phyloP scores from a whole-genome alignment of 495 filamentous ascomycete species.

The Opeltia flavorubescens region DNA sequence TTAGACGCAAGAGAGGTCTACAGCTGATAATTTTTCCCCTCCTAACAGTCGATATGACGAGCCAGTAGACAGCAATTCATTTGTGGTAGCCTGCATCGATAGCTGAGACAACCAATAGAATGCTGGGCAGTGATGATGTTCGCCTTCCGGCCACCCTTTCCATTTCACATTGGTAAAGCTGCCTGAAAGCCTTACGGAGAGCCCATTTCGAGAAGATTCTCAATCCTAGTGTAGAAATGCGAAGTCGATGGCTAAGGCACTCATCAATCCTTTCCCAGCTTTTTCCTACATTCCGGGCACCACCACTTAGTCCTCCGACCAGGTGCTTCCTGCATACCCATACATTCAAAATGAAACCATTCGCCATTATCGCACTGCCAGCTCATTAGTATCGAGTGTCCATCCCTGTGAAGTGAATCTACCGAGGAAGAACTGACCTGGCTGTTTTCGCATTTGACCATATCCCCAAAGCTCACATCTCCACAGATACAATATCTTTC shows the following conservation, averaged over 20 bases:
- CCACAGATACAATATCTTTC: slow-evolving; percentile 83
- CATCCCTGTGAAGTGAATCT: slow-evolving; percentile 14
- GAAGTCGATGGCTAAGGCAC: neutral
- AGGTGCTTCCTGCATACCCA: slow-evolving; percentile 61
- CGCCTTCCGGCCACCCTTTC: too few relatives aligned
- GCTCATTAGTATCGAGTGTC: neutral
- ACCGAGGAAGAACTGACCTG: slow-evolving; percentile 50
- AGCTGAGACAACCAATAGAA: too few relatives aligned
- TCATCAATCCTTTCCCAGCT: slow-evolving; percentile 35
- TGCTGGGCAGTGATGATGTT: too few relatives aligned
- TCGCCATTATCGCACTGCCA: slow-evolving; percentile 25
- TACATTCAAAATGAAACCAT: slow-evolving; percentile 90
- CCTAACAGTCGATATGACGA: too few relatives aligned
- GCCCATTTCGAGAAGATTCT: too few relatives aligned
- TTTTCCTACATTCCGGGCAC: slow-evolving; percentile 68
- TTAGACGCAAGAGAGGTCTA: too few relatives aligned
- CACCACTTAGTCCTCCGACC: slow-evolving; percentile 82
- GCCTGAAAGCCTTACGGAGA: too few relatives aligned
- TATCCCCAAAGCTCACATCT: slow-evolving; percentile 80
- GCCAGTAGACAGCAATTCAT: too few relatives aligned
- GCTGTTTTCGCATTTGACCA: slow-evolving; percentile 88
- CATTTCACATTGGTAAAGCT: too few relatives aligned
- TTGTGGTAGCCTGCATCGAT: too few relatives aligned
- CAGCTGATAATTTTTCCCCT: too few relatives aligned
- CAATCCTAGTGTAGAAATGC: neutral